Evolutionary conservation across 179 eudicot genomes (phyloP).

Genomic region (Carnegiea gigantea): DNA sequence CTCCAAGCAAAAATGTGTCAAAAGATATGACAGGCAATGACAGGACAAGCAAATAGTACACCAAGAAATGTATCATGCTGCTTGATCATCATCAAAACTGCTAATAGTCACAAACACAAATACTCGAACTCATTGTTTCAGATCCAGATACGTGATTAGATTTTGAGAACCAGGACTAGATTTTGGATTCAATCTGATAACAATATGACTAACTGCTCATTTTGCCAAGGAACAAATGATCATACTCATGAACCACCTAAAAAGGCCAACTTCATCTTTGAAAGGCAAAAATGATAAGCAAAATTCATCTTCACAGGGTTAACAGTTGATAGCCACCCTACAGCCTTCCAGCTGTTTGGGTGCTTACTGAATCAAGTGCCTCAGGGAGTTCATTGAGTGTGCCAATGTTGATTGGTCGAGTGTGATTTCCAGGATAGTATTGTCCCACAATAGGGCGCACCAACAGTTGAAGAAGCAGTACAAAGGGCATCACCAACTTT

Average conservation of each 20-base stretch:
- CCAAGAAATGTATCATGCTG: neutral
- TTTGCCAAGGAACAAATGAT: neutral
- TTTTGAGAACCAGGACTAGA: too few species aligned
- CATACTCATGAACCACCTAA: too few species aligned
- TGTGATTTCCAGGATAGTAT: neutral
- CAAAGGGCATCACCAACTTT: neutral
- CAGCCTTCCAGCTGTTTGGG: neutral
- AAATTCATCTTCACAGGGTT: neutral
- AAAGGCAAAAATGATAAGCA: neutral
- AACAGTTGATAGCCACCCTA: neutral
- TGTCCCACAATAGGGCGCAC: neutral
- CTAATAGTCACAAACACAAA: neutral
- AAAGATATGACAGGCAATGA: neutral
- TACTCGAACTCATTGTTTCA: neutral
- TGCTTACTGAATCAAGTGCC: neutral
- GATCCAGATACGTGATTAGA: neutral
- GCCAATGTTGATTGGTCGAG: neutral
- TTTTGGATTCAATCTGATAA: too few species aligned
- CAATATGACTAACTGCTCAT: neutral
- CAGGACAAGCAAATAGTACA: neutral
- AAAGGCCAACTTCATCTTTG: neutral
- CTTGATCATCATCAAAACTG: neutral
- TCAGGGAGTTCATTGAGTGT: neutral
- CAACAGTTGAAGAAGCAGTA: neutral
- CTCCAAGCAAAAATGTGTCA: conserved; percentile 15